Conservation (phyloP, 345 rosid species). For the Eucalyptus polyanthemos region DNA sequence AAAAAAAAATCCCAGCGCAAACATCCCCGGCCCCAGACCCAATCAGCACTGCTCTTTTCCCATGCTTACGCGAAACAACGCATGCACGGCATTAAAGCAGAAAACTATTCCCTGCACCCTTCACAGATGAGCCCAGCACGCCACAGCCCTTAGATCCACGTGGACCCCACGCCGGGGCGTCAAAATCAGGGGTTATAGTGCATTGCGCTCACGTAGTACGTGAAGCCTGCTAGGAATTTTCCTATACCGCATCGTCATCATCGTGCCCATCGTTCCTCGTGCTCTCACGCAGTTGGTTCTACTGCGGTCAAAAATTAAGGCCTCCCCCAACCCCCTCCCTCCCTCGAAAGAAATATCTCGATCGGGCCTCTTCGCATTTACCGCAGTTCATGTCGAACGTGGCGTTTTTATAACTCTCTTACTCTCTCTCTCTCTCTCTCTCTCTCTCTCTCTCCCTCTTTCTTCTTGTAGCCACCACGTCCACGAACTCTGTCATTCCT, state of each 20-base stretch:
- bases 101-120: not conserved
- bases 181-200: not conserved
- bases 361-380: not conserved
- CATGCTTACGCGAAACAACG: not conserved
- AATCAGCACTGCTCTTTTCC: conserved; percentile 1
- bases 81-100: not conserved
- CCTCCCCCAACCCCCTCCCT: not conserved
- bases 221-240: not conserved
- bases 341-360: not conserved
- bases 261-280: conserved; percentile 4
- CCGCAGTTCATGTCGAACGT: conserved; percentile 5
- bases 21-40: not conserved
- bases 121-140: not conserved
- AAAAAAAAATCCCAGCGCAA: not conserved
- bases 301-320: not conserved
- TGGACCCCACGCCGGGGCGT: not conserved
- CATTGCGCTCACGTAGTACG: not conserved
- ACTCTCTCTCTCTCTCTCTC: not conserved
- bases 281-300: conserved; percentile 5
- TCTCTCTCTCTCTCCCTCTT: not conserved
- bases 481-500: not conserved
- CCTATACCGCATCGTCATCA: not conserved
- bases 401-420: not conserved
- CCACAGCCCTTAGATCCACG: not conserved
- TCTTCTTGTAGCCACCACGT: not conserved